Conservation (phyloP, 805 yeast genomes). For the Metschnikowia borealis region DNA sequence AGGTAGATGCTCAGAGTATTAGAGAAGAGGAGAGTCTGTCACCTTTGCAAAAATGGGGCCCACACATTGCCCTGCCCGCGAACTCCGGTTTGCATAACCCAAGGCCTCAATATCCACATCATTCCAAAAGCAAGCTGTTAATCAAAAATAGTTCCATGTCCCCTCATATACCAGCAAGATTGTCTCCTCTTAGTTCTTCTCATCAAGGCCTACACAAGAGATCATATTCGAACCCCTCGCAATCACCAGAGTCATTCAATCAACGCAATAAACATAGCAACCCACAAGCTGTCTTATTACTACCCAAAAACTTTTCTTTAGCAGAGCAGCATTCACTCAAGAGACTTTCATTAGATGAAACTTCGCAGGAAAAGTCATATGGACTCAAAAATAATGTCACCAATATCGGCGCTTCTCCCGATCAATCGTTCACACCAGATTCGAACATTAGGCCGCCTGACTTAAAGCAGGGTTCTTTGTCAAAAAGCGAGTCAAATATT, state of each 20-base stretch:
- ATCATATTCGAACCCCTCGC: slow-evolving; percentile 33
- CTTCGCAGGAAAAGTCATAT: slow-evolving; percentile 1
- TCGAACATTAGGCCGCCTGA: neutral
- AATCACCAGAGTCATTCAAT: slow-evolving; percentile 17
- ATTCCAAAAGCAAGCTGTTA: slow-evolving; percentile 7
- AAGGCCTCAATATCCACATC: slow-evolving; percentile 28
- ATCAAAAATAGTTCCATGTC: slow-evolving; percentile 11
- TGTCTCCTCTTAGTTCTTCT: slow-evolving; percentile 4
- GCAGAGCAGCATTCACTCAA: slow-evolving; percentile 22
- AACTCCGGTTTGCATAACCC: slow-evolving; percentile 28
- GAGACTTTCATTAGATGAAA: slow-evolving; percentile 19
- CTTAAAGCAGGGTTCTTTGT: neutral
- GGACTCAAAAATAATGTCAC: slow-evolving; percentile 15
- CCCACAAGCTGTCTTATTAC: slow-evolving; percentile 46
- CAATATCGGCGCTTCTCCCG: slow-evolving; percentile 15
- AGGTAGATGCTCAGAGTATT: neutral
- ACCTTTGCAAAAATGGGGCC: slow-evolving; percentile 3
- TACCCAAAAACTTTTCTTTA: slow-evolving; percentile 46
- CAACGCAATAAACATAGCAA: slow-evolving; percentile 14
- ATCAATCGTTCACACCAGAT: neutral
- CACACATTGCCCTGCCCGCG: neutral
- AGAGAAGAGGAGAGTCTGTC: neutral
- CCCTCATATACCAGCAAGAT: slow-evolving; percentile 4
- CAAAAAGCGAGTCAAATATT: neutral
- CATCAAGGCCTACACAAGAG: slow-evolving; percentile 22